phyloP scores from a whole-genome alignment of 164 flowering plant species.

The Umbellularia californica region DNA sequence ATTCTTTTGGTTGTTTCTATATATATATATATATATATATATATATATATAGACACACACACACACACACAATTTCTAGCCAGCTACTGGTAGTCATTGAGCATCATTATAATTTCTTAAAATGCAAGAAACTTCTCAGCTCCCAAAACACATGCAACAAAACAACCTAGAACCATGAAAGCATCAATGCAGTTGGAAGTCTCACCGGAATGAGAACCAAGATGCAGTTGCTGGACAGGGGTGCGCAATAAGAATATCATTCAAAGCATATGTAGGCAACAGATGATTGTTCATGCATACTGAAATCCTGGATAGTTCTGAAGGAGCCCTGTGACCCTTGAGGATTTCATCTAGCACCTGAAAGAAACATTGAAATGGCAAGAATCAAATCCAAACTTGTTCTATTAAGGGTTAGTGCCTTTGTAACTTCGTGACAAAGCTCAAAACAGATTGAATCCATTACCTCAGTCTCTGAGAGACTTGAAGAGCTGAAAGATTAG shows the following conservation, averaged over 20 bases:
- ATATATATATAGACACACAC: too few species aligned
- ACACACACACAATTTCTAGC: too few species aligned
- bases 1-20: too few species aligned
- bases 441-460: background rate
- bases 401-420: too few species aligned
- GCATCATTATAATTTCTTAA: background rate
- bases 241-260: conserved; percentile 78
- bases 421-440: background rate
- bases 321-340: conserved; percentile 37
- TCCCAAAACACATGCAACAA: background rate
- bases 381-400: background rate
- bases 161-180: background rate
- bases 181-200: background rate
- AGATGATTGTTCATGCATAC: conserved; percentile 42
- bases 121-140: background rate
- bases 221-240: conserved; percentile 89
- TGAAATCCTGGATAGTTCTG: conserved; percentile 58
- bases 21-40: too few species aligned
- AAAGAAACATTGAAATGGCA: conserved; percentile 4
- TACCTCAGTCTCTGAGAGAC: too few species aligned
- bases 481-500: too few species aligned
- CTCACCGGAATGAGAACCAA: conserved; percentile 80
- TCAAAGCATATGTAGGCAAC: conserved; percentile 62
- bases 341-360: conserved; percentile 72
- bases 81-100: background rate